These are phyloP conservation scores for Saccharomyces hybrid DNA, from an alignment of 1,139 yeast genomes.

Conservation along the genomic window DNA sequence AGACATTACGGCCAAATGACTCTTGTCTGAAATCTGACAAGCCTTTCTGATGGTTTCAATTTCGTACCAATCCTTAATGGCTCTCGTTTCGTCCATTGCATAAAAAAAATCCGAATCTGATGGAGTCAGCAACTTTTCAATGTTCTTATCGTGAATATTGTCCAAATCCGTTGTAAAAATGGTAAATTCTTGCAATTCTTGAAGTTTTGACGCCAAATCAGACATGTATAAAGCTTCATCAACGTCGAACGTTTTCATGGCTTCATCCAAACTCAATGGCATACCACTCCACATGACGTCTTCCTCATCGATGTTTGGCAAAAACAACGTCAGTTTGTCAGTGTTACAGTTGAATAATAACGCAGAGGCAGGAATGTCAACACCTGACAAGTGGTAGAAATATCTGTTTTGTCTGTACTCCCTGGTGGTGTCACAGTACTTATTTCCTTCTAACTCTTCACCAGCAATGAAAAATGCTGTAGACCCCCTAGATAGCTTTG, in stretches of 20 bases:
- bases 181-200: conserved; percentile 18
- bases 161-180: conserved; percentile 37
- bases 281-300: conserved; percentile 96
- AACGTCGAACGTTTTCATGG: conserved; percentile 59
- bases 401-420: conserved; percentile 86
- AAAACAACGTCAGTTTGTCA: conserved; percentile 59
- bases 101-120: conserved; percentile 47
- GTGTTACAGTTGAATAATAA: conserved; percentile 48
- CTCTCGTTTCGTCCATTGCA: conserved; percentile 80
- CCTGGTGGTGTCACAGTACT: conserved; percentile 73
- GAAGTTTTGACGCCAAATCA: conserved; percentile 37
- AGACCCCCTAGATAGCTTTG: conserved; percentile 9
- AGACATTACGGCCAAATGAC: conserved; percentile 88
- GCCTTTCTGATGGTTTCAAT: conserved; percentile 71
- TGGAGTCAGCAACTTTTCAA: conserved; percentile 35
- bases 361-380: conserved; percentile 69
- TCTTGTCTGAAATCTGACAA: conserved; percentile 73
- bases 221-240: conserved; percentile 65
- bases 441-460: conserved; percentile 51
- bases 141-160: conserved; percentile 26
- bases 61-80: conserved; percentile 79
- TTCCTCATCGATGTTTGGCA: conserved; percentile 78
- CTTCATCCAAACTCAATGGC: conserved; percentile 66
- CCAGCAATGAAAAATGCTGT: conserved; percentile 58
- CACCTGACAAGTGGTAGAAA: conserved; percentile 84